Conservation (phyloP, 1,139 yeast species). For the Suzukiozyma palmioleophila region DNA sequence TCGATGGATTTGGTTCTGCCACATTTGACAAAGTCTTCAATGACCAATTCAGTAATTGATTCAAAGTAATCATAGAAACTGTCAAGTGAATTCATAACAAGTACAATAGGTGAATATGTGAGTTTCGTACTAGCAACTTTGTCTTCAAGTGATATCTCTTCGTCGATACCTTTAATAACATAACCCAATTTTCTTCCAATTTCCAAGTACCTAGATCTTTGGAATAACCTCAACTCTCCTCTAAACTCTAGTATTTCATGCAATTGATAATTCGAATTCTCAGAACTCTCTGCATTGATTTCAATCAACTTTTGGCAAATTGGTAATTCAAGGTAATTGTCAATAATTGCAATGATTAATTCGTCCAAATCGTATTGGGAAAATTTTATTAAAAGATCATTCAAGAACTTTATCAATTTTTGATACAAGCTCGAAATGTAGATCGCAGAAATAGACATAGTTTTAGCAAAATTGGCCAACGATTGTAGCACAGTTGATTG, state of each 20-base stretch:
- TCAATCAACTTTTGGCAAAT: slow-evolving; percentile 19
- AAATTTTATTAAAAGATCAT: slow-evolving; percentile 28
- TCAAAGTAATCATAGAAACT: slow-evolving; percentile 24
- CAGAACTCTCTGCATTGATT: slow-evolving; percentile 6
- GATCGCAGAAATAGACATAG: slow-evolving; percentile 30
- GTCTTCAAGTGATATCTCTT: slow-evolving; percentile 17
- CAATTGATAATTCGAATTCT: slow-evolving; percentile 14
- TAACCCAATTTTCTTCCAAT: slow-evolving; percentile 33
- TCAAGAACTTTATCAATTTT: slow-evolving; percentile 31
- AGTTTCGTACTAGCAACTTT: slow-evolving; percentile 2
- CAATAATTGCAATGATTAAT: slow-evolving; percentile 28
- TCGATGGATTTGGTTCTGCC: slow-evolving; percentile 63
- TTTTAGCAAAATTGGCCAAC: slow-evolving; percentile 23
- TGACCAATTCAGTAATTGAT: slow-evolving; percentile 37
- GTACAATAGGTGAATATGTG: slow-evolving; percentile 13
- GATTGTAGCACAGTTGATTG: slow-evolving; percentile 25
- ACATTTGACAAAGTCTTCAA: slow-evolving; percentile 44
- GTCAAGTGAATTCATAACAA: slow-evolving; percentile 8
- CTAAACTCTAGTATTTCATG: slow-evolving; percentile 36
- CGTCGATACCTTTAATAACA: slow-evolving; percentile 25
- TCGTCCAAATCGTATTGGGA: slow-evolving; percentile 18
- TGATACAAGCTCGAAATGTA: slow-evolving; percentile 31
- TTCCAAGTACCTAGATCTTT: slow-evolving; percentile 37
- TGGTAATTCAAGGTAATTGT: slow-evolving; percentile 26
- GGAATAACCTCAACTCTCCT: slow-evolving; percentile 44